A percentile compares a stretch with the other conserved stretches of the same genome.
Evolutionary conservation across 2,329 filamentous ascomycete genomes (phyloP).

Genomic region (Fusarium chaquense): DNA sequence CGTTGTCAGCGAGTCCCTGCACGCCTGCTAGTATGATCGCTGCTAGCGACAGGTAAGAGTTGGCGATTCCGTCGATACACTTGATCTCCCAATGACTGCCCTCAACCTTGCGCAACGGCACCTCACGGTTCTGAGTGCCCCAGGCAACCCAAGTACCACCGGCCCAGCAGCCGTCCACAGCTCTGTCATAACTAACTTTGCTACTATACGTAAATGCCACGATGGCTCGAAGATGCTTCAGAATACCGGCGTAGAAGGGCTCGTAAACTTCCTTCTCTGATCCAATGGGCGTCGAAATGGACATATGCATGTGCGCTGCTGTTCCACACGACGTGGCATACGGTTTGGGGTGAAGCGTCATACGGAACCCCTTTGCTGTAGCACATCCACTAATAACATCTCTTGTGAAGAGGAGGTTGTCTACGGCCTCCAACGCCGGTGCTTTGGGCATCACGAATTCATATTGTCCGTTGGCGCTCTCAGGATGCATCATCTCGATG

Average conservation of each 20-base stretch:
- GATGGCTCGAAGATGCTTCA: conserved; percentile 74
- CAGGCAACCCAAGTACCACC: conserved; percentile 83
- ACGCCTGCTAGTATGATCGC: conserved; percentile 51
- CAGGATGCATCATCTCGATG: conserved; percentile 80
- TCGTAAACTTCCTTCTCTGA: conserved; percentile 63
- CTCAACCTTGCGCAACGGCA: conserved; percentile 75
- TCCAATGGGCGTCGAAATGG: conserved; percentile 64
- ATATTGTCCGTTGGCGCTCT: conserved; percentile 80
- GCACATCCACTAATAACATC: conserved; percentile 76
- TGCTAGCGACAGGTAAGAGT: conserved; percentile 74
- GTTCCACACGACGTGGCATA: conserved; percentile 69
- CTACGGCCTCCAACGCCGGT: conserved; percentile 74
- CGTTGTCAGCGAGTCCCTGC: conserved; percentile 45
- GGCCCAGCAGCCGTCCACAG: conserved; percentile 77
- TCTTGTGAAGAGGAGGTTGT: conserved; percentile 76
- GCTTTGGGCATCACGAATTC: conserved; percentile 77
- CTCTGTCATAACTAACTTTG: conserved; percentile 75
- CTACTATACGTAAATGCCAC: conserved; percentile 76
- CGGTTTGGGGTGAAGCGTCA: conserved; percentile 81
- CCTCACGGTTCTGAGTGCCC: conserved; percentile 85
- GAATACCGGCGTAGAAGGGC: conserved; percentile 77
- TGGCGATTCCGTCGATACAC: conserved; percentile 81
- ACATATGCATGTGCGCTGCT: conserved; percentile 77
- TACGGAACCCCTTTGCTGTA: conserved; percentile 70
- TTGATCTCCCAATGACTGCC: conserved; percentile 82